Evolutionary conservation across 306 rosid species (phyloP).

Genomic region (Trichosanthes truncata): DNA sequence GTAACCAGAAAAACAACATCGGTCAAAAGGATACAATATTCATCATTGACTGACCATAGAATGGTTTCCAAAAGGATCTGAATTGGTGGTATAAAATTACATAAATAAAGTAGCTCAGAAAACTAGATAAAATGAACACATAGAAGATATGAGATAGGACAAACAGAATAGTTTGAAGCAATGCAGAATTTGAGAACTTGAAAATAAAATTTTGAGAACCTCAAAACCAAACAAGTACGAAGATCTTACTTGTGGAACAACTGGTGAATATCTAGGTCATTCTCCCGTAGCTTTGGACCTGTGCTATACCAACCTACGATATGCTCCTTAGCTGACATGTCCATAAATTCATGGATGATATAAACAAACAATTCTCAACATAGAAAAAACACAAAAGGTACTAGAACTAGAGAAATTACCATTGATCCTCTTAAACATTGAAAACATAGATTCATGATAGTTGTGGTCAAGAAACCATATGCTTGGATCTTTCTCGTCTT

Average conservation of each 20-base stretch:
- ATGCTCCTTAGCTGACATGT: slow-evolving; percentile 70
- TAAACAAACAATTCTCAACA: not conserved
- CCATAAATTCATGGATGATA: slow-evolving; percentile 6
- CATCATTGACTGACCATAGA: not conserved
- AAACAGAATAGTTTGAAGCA: not conserved
- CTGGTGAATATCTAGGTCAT: slow-evolving; percentile 77
- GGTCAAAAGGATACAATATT: not conserved
- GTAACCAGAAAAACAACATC: not conserved
- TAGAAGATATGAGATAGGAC: not conserved
- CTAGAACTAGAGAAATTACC: slow-evolving; percentile 26
- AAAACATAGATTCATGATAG: slow-evolving; percentile 81
- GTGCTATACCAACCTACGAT: slow-evolving; percentile 95
- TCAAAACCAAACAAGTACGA: not conserved
- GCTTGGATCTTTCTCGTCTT: slow-evolving; percentile 83
- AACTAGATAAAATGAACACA: not conserved
- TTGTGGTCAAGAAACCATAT: slow-evolving; percentile 96
- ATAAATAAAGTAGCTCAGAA: not conserved
- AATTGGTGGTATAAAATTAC: not conserved
- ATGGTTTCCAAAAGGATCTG: not conserved
- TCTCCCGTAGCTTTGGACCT: slow-evolving; percentile 82
- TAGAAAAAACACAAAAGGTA: not conserved
- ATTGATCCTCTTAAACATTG: slow-evolving; percentile 94
- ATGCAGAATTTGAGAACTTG: not conserved
- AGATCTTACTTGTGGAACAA: slow-evolving; percentile 62
- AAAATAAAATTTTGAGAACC: not conserved